Evolutionary conservation across 148 eudicot genomes (phyloP).

Genomic region (Euryodendron excelsum): DNA sequence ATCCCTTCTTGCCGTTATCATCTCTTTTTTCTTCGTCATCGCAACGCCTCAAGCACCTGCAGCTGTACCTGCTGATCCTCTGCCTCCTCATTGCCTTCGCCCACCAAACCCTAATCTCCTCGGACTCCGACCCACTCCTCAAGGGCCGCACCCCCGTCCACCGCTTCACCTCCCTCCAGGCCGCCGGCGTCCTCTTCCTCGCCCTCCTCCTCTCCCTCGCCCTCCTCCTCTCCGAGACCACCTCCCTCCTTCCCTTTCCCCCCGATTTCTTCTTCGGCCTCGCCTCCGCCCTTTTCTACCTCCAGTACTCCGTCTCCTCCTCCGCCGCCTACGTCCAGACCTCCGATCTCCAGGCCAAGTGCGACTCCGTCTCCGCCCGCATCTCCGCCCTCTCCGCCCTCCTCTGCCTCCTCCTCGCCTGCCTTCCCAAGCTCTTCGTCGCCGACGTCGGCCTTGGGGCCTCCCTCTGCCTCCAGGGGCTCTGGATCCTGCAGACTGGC

Average conservation of each 20-base stretch:
- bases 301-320: conserved; percentile 46
- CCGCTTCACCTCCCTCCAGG: conserved; percentile 66
- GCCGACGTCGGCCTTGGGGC: conserved; percentile 59
- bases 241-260: conserved; percentile 49
- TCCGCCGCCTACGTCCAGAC: conserved; percentile 40
- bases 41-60: conserved; percentile 44
- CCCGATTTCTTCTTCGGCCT: conserved; percentile 63
- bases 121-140: conserved; percentile 67
- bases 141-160: conserved; percentile 72
- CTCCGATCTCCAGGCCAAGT: conserved; percentile 56
- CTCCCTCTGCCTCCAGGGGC: conserved; percentile 56
- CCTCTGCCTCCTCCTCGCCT: conserved; percentile 53
- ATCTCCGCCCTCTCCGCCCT: conserved; percentile 53
- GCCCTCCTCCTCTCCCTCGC: conserved; percentile 56
- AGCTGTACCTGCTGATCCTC: conserved; percentile 44
- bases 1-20: conserved; percentile 46
- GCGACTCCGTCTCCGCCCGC: conserved; percentile 47
- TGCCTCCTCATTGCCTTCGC: conserved; percentile 44
- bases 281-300: conserved; percentile 55
- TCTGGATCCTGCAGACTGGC: conserved; percentile 75
- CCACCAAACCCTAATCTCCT: conserved; percentile 50
- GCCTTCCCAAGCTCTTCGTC: conserved; percentile 53
- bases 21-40: conserved; percentile 9
- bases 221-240: conserved; percentile 52
- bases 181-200: conserved; percentile 56